These are phyloP conservation scores for Tricholoma matsutake DNA, from an alignment of 768 basidiomycete genomes.

Conservation along the genomic window DNA sequence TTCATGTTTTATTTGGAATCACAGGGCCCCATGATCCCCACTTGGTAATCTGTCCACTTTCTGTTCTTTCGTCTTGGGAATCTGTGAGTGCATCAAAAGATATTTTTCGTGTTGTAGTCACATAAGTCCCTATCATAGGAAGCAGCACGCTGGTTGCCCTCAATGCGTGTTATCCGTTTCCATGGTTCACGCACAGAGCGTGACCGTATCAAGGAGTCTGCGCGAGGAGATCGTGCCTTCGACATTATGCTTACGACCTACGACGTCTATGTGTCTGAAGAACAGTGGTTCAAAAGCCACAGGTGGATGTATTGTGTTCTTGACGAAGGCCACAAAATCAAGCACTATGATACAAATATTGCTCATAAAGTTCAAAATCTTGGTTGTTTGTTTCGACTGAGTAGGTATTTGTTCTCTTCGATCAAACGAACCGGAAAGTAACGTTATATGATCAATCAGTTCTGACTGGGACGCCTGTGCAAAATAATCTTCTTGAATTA, in stretches of 20 bases:
- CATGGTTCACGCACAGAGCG: slow-evolving; percentile 58
- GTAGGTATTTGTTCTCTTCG: slow-evolving; percentile 23
- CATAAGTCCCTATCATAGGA: slow-evolving; percentile 31
- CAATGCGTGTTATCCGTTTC: slow-evolving; percentile 53
- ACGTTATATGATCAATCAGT: slow-evolving; percentile 32
- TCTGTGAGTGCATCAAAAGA: slow-evolving; percentile 30
- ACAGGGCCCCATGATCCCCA: slow-evolving; percentile 53
- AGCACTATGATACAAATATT: slow-evolving; percentile 58
- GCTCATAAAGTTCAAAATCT: slow-evolving; percentile 51
- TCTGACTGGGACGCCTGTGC: slow-evolving; percentile 72
- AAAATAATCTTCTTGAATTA: slow-evolving; percentile 60
- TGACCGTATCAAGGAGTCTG: slow-evolving; percentile 44
- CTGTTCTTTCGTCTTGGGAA: slow-evolving; percentile 60
- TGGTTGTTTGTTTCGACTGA: slow-evolving; percentile 56
- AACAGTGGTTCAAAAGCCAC: slow-evolving; percentile 56
- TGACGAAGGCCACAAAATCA: slow-evolving; percentile 72
- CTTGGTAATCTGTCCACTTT: slow-evolving; percentile 71
- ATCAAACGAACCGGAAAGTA: not conserved
- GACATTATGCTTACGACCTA: slow-evolving; percentile 70
- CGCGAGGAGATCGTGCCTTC: slow-evolving; percentile 40
- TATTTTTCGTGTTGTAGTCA: not conserved
- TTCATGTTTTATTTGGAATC: not conserved
- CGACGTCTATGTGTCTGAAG: slow-evolving; percentile 56
- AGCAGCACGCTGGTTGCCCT: slow-evolving; percentile 51
- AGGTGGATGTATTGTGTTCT: slow-evolving; percentile 59